Percentiles rank a stretch among this genome's conserved stretches.
Conservation (phyloP, 169 alveolate genomes). For the Nephromyces sp. region DNA sequence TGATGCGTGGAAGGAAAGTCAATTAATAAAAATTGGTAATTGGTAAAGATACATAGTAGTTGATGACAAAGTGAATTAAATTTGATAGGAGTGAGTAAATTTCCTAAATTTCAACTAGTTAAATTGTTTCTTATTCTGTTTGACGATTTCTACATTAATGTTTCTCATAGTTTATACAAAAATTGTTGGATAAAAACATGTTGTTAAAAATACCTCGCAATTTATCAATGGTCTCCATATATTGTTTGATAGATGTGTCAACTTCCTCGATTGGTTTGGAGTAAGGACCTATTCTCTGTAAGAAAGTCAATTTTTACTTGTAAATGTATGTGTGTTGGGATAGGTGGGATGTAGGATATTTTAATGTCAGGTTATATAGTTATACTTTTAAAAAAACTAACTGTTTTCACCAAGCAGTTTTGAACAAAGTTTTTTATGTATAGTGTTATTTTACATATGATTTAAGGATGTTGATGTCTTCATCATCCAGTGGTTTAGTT, state of each 20-base stretch:
- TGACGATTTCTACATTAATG: too few species aligned
- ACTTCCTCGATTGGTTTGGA: background rate
- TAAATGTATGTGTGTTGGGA: slow-evolving; percentile 7
- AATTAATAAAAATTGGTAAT: background rate
- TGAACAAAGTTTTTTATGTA: background rate
- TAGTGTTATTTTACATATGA: slow-evolving; percentile 19
- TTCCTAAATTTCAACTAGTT: too few species aligned
- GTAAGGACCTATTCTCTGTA: slow-evolving; percentile 31
- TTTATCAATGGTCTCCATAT: slow-evolving; percentile 31
- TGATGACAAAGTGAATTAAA: background rate
- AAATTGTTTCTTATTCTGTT: too few species aligned
- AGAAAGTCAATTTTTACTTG: background rate
- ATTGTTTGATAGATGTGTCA: slow-evolving; percentile 31
- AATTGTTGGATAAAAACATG: background rate
- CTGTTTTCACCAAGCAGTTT: background rate
- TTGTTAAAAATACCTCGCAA: slow-evolving; percentile 31
- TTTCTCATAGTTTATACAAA: background rate
- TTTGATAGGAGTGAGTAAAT: too few species aligned
- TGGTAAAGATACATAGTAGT: background rate
- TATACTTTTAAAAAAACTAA: background rate
- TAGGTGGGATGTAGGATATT: background rate
- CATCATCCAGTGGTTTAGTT: slow-evolving; percentile 34
- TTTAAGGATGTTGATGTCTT: slow-evolving; percentile 39
- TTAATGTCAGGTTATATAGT: background rate
- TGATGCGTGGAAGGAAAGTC: too few species aligned